Base-by-base conservation (phyloP, 2,329 filamentous ascomycete species). In the Pyrenophora teres region DNA sequence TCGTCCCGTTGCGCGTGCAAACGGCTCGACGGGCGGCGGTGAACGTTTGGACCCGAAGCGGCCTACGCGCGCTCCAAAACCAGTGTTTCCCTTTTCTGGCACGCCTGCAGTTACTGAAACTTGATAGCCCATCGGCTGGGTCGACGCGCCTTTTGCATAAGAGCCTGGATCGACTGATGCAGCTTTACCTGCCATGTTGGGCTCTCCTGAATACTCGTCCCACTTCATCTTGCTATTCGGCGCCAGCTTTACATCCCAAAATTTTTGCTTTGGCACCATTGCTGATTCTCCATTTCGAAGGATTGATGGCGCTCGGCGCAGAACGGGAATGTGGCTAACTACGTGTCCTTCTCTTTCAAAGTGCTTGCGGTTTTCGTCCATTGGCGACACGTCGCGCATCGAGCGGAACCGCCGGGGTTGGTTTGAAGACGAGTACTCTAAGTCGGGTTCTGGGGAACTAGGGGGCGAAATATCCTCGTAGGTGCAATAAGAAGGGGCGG, bases 1-100 rank as follows among this genome's bases (percentile, higher is more conserved):
- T 58, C 88, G 83, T 23, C 89, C 89, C 68, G 86, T 90, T 32
- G 85, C 84, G 15, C 88, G 88, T 63, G 86, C 87, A 89, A 89
- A 92, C 50, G 85, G 77, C 46, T 78, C 74, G 37, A 77, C 73
- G 54, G 62, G 53, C n/a, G 62, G 60, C 13, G 65, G 46, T 18
- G 63, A 56, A 38, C 60, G 52, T 35, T 47, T 68, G 16, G 60
- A 55, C 12, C 61, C 62, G 30, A 69, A 57, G 27, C 66, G 62
- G 33, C 57, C 58, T 15, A 67, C 61, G 23, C 68, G 70, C 32
- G 72, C 69, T 25, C 62, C 52, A 38, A 68, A 62, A 32, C 59
- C 62, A 59, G 70, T 71, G 18, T 65, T 60, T 46, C 63, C 69
- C 43, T 63, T 64, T 18, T 59, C 54, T 10, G 65, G 65, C 4